Base-by-base conservation (phyloP, 106 monocot species). In the Narthecium ossifragum region DNA sequence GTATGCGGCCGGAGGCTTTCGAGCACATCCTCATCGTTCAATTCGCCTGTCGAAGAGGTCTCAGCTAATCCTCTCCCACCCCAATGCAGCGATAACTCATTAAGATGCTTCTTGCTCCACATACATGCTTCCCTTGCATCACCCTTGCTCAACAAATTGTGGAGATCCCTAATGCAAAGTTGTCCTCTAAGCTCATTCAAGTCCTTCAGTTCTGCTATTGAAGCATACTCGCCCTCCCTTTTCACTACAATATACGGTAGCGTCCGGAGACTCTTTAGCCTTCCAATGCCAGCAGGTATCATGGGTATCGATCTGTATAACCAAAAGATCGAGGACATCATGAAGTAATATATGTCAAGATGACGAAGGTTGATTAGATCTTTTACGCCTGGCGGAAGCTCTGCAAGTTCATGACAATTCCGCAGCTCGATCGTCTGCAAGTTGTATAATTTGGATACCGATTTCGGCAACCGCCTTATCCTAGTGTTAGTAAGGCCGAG, bases 391-490 rank as follows among this genome's bases (percentile, higher is more conserved):
- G 53, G 26, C 31, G 65, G 67, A 17, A 63, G 2, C 24, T 51
- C 46, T 51, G 38, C 0, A 11, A 27, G 2, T 5, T 21, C 7
- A 24, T 25, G 23, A 20, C 58, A 59, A 37, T 50, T 12, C 4
- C 17, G 29, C 32, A 63, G 21, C 31, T 75, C 22, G n/a, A 75
- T 18, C 2, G 36, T 68, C 22, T 62, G 54, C 22, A 75, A 33
- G 60, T 68, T 61, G 40, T 68, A 68, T 21, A 68, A 68, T 22
- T 22, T 9, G 8, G 24, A 46, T 17, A 68, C 21, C 9, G 75
- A 62, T 45, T 61, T 25, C 14, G 67, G 67, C 5, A 75, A 29
- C 18, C 25, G 13, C 36, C 21, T 14, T 13, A 62, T 51, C 8
- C 25, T 1, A 26, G 53, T 67, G 13, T 37, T 39, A 4, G 8